These are phyloP conservation scores for Fusarium heterosporum DNA, from an alignment of 2,329 filamentous ascomycete genomes.

Conservation along the genomic window DNA sequence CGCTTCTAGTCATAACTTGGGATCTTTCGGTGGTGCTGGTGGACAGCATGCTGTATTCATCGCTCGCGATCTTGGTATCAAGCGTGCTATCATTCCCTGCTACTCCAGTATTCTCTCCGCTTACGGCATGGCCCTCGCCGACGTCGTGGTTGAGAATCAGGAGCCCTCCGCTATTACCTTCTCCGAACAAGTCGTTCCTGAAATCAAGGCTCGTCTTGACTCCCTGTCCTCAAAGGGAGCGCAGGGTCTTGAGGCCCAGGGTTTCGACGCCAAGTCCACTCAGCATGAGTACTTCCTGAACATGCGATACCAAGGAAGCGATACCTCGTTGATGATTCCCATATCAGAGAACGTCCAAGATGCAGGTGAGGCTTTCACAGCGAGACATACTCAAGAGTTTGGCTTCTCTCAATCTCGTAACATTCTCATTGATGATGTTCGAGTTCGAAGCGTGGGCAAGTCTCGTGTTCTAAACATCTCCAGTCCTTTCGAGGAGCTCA, in stretches of 20 bases:
- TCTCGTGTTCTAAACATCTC: slow-evolving; percentile 42
- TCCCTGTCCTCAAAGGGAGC: slow-evolving; percentile 41
- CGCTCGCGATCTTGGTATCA: slow-evolving; percentile 57
- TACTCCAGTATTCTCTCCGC: slow-evolving; percentile 61
- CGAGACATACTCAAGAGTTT: slow-evolving; percentile 56
- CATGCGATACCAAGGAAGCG: slow-evolving; percentile 58
- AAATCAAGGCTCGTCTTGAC: slow-evolving; percentile 42
- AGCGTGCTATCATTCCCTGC: slow-evolving; percentile 57
- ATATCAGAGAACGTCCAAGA: slow-evolving; percentile 41
- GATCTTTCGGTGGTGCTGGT: slow-evolving; percentile 52
- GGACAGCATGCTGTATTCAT: slow-evolving; percentile 60
- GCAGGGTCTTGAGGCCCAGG: slow-evolving; percentile 44
- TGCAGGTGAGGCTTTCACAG: slow-evolving; percentile 50
- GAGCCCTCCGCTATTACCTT: slow-evolving; percentile 52
- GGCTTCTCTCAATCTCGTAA: slow-evolving; percentile 54
- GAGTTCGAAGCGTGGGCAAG: slow-evolving; percentile 55
- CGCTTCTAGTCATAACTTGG: slow-evolving; percentile 43
- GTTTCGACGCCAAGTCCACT: slow-evolving; percentile 56
- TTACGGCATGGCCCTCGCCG: slow-evolving; percentile 60
- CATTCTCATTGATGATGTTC: slow-evolving; percentile 58
- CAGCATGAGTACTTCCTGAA: slow-evolving; percentile 59
- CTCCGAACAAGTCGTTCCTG: slow-evolving; percentile 27
- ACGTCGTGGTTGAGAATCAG: slow-evolving; percentile 57
- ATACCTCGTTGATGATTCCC: slow-evolving; percentile 57
- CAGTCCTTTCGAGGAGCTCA: slow-evolving; percentile 43